phyloP scores from a whole-genome alignment of 78 protist species.

The Dictyostelium brefeldianum region DNA sequence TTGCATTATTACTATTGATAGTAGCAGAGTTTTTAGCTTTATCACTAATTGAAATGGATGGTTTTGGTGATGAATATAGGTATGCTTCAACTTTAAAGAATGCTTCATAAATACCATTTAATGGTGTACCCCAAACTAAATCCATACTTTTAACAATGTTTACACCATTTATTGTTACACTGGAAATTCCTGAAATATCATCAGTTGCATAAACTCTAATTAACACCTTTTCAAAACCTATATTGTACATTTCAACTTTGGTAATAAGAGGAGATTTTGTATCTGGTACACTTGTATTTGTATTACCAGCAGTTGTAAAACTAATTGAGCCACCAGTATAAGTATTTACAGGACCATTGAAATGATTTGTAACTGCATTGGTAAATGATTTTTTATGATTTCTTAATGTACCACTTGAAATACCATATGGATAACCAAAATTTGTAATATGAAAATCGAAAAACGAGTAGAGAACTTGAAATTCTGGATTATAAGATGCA shows the following conservation, averaged over 20 bases:
- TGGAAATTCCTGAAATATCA: background rate
- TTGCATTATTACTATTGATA: background rate
- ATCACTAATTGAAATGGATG: background rate
- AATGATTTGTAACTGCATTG: background rate
- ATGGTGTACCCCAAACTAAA: slow-evolving; percentile 9
- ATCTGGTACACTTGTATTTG: background rate
- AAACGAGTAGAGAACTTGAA: too few relatives aligned
- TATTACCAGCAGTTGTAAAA: too few relatives aligned
- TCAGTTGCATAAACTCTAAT: slow-evolving; percentile 12
- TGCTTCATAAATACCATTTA: slow-evolving; percentile 24
- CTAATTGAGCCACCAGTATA: background rate
- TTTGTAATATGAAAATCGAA: too few relatives aligned
- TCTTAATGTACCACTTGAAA: background rate
- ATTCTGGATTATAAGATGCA: too few relatives aligned
- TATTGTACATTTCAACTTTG: background rate
- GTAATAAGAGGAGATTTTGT: background rate
- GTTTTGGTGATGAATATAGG: background rate
- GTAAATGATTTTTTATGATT: background rate
- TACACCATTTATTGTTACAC: background rate
- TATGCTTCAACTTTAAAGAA: background rate
- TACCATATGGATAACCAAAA: background rate
- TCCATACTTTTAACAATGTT: background rate
- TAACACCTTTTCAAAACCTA: background rate
- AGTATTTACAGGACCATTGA: too few relatives aligned
- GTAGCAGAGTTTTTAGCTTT: background rate